Percentiles rank a stretch among this genome's conserved stretches.
Evolutionary conservation across 2,329 filamentous ascomycete species (phyloP).

Genomic region (Sclerotinia borealis): DNA sequence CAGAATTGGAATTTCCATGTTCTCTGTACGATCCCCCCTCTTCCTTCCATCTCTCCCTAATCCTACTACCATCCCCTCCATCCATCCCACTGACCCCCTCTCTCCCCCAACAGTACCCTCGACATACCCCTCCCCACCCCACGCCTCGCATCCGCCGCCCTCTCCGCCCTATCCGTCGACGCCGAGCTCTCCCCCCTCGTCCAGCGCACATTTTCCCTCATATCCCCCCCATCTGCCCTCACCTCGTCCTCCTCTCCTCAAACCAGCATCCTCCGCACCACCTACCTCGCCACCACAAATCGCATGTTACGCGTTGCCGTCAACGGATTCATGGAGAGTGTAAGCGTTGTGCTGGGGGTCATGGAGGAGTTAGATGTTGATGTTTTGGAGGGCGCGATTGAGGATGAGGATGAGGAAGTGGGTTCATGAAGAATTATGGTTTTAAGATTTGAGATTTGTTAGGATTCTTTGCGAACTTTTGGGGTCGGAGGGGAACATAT

Average conservation of each 20-base stretch:
- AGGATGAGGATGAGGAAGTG: not conserved
- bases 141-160: slow-evolving; percentile 70
- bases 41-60: not conserved
- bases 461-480: too few species aligned
- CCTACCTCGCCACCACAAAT: slow-evolving; percentile 82
- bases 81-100: not conserved
- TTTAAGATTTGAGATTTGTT: too few species aligned
- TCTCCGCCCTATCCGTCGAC: slow-evolving; percentile 75
- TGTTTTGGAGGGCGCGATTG: slow-evolving; percentile 55
- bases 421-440: not conserved
- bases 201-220: slow-evolving; percentile 60
- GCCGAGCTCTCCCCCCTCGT: slow-evolving; percentile 84
- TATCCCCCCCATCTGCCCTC: slow-evolving; percentile 23
- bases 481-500: too few species aligned
- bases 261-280: slow-evolving; percentile 19
- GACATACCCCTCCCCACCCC: slow-evolving; percentile 66
- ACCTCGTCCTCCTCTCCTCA: not conserved
- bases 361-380: slow-evolving; percentile 89
- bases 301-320: slow-evolving; percentile 94
- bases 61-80: not conserved
- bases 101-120: slow-evolving; percentile 22
- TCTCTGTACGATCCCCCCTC: slow-evolving; percentile 48
- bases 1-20: slow-evolving; percentile 53
- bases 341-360: slow-evolving; percentile 76
- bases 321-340: slow-evolving; percentile 91